Percentiles rank a stretch among this genome's conserved stretches.
These are phyloP conservation scores for Penicillium sp. DNA, from an alignment of 2,329 filamentous ascomycete species.

Conservation along the genomic window DNA sequence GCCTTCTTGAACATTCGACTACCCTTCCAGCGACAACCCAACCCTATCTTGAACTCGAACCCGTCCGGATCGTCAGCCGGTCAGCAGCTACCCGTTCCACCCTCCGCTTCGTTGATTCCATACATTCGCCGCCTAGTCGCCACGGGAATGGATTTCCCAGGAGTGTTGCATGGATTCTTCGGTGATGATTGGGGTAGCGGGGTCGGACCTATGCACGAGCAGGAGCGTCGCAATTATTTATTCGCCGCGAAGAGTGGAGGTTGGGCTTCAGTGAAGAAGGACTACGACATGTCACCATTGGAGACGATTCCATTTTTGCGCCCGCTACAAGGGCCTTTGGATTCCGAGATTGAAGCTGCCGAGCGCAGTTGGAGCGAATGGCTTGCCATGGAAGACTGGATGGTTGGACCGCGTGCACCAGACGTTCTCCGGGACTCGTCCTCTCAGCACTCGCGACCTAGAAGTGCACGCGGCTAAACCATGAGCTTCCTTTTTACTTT, in stretches of 20 bases:
- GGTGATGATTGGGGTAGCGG: slow-evolving; percentile 88
- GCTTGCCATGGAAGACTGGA: slow-evolving; percentile 98
- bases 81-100: slow-evolving; percentile 36
- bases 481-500: not conserved
- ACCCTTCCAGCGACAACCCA: slow-evolving; percentile 71
- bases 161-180: slow-evolving; percentile 92
- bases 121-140: slow-evolving; percentile 88
- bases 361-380: slow-evolving; percentile 91
- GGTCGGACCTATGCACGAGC: slow-evolving; percentile 79
- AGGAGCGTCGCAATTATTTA: slow-evolving; percentile 89
- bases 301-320: slow-evolving; percentile 86
- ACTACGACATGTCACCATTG: slow-evolving; percentile 82
- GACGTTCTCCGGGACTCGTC: slow-evolving; percentile 42
- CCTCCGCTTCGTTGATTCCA: slow-evolving; percentile 70
- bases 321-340: slow-evolving; percentile 72
- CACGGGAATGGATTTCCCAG: slow-evolving; percentile 84
- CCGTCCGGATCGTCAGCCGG: slow-evolving; percentile 40
- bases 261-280: slow-evolving; percentile 84
- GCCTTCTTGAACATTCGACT: slow-evolving; percentile 90
- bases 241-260: slow-evolving; percentile 91
- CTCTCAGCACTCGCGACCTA: slow-evolving; percentile 35
- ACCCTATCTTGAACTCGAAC: slow-evolving; percentile 49
- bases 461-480: slow-evolving; percentile 31
- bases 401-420: slow-evolving; percentile 81
- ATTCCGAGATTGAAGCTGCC: slow-evolving; percentile 78